phyloP scores from a whole-genome alignment of 805 yeast species.

The Suhomyces vadensis region DNA sequence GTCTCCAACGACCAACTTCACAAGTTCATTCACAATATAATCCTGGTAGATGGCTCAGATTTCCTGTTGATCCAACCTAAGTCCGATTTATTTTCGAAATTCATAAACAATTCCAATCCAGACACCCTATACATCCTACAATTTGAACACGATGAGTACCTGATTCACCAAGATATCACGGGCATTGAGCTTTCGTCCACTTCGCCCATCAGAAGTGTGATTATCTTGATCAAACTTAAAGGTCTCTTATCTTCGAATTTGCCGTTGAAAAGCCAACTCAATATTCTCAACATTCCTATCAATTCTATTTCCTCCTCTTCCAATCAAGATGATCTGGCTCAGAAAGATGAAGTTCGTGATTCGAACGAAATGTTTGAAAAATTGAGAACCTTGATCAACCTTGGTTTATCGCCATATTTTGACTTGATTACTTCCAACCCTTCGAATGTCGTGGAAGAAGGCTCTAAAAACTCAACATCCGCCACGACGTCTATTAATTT shows the following conservation, averaged over 20 bases:
- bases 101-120: constrained; percentile 20
- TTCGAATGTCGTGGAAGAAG: constrained; percentile 9
- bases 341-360: constrained; percentile 6
- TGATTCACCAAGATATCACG: constrained; percentile 7
- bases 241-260: constrained; percentile 24
- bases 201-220: constrained; percentile 18
- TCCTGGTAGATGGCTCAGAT: constrained; percentile 8
- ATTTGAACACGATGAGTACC: constrained; percentile 10
- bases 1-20: constrained; percentile 8
- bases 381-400: constrained; percentile 57
- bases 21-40: constrained; percentile 11
- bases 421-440: constrained; percentile 42
- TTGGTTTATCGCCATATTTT: constrained; percentile 71
- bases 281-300: constrained; percentile 35
- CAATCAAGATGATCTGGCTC: constrained; percentile 5
- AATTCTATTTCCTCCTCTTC: constrained; percentile 4
- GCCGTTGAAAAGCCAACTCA: constrained; percentile 33
- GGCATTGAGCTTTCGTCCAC: constrained; percentile 10
- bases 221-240: constrained; percentile 46
- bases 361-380: constrained; percentile 44
- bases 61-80: constrained; percentile 4
- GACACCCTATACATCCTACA: constrained; percentile 23
- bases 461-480: constrained; percentile 1
- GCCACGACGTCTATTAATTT: constrained; percentile 26
- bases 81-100: constrained; percentile 13